Base-by-base conservation (phyloP, 192 early-diverging fungal genomes). In the Coemansia sp. region DNA sequence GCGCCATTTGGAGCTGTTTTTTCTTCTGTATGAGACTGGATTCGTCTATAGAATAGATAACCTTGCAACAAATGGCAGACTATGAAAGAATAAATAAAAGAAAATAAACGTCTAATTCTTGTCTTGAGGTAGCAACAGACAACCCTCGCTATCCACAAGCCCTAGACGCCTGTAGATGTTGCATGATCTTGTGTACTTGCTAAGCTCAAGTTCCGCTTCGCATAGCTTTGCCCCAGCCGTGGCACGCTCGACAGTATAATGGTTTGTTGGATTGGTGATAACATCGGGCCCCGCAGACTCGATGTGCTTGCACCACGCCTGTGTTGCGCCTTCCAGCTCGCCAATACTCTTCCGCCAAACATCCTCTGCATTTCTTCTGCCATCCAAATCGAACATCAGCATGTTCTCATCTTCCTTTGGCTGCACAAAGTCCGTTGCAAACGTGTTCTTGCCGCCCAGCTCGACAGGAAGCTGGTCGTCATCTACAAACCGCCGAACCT, bases 401-500 rank as follows among this genome's bases (percentile, higher is more conserved):
- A 49, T 51, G 41, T 81, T 81, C 6, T 81, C 78, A 32, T 55
- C 63, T n/a, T 76, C 64, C 40, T 62, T 49, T 13, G 78, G 78
- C 9, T 70, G 61, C 55, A 49, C 52, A 54, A 72, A 70, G 4
- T 49, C 42, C 6, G 60, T 37, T 0, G 21, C 49, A 60, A 72
- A 76, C 42, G 52, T 49, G 48, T 74, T 81, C 1, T 13, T 40
- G 39, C 78, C 78, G 4, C 71, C 74, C 57, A 76, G 47, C 37
- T 72, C 73, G 0, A 41, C 62, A 5, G 78, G 78, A 16, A 81
- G 54, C 48, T 81, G 73, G 61, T 69, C 67, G 11, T 76, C 47
- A 62, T 81, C 78, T 36, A 81, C 41, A 58, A 76, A 81, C 21
- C 41, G 41, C 21, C 48, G 64, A 18, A 81, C 78, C n/a, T 81